phyloP scores from a whole-genome alignment of 495 filamentous ascomycete species.

The Penicillium odoratum region DNA sequence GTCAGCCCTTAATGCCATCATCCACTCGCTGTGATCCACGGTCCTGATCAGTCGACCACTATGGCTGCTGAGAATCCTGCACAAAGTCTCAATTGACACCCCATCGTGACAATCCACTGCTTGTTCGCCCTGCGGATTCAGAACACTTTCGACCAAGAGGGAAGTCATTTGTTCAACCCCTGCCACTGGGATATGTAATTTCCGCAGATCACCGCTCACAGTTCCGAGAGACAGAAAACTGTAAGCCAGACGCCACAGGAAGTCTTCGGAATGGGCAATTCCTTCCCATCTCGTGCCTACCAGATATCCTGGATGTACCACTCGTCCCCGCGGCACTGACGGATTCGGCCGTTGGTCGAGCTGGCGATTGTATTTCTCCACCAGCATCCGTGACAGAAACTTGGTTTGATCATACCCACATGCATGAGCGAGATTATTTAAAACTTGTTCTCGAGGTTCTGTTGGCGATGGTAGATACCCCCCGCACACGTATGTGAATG shows the following conservation, averaged over 20 bases:
- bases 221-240: constrained; percentile 9
- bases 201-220: constrained; percentile 1
- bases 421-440: constrained; percentile 8
- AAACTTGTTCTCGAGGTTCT: constrained; percentile 14
- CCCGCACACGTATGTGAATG: constrained; percentile 28
- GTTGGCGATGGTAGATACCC: constrained; percentile 20
- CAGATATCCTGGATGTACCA: constrained; percentile 30
- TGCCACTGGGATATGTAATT: constrained; percentile 7
- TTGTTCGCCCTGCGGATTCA: not conserved
- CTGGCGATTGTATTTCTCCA: constrained; percentile 9
- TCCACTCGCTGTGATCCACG: constrained; percentile 9
- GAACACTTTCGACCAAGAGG: not conserved
- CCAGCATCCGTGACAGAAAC: constrained; percentile 18
- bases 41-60: not conserved
- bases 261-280: constrained; percentile 23
- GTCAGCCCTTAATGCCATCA: constrained; percentile 3
- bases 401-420: constrained; percentile 36
- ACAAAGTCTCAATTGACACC: not conserved
- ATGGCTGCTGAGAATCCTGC: not conserved
- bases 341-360: not conserved
- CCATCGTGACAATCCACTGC: not conserved
- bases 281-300: constrained; percentile 25
- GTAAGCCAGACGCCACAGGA: constrained; percentile 26
- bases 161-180: constrained; percentile 13
- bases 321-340: constrained; percentile 5